These are phyloP conservation scores for Aspergillus homomorphus DNA, from an alignment of 495 filamentous ascomycete genomes.

Conservation along the genomic window DNA sequence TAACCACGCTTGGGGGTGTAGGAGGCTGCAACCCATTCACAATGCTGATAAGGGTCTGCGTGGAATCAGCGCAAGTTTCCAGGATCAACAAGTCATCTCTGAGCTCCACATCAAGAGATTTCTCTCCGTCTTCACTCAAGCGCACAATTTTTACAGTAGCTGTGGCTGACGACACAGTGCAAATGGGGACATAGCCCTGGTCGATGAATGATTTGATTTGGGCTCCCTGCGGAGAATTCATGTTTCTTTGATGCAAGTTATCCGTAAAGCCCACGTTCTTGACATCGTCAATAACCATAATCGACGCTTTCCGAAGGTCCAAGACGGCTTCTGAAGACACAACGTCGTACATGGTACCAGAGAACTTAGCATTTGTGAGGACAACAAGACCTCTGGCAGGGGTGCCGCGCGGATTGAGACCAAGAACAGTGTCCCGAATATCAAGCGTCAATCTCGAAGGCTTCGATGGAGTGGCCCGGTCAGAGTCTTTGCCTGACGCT, in stretches of 20 bases:
- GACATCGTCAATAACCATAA: slow-evolving; percentile 81
- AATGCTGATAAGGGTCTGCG: slow-evolving; percentile 81
- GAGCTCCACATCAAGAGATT: slow-evolving; percentile 74
- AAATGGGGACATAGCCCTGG: slow-evolving; percentile 78
- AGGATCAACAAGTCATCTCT: slow-evolving; percentile 82
- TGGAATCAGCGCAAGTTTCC: slow-evolving; percentile 96
- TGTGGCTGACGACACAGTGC: slow-evolving; percentile 76
- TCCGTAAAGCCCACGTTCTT: slow-evolving; percentile 46
- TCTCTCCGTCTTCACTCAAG: slow-evolving; percentile 49
- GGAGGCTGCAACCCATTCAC: slow-evolving; percentile 81
- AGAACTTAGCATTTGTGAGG: slow-evolving; percentile 70
- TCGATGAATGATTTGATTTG: slow-evolving; percentile 65
- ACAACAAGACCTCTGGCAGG: slow-evolving; percentile 72
- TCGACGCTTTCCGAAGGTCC: slow-evolving; percentile 71
- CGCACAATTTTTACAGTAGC: slow-evolving; percentile 57
- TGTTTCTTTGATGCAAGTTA: slow-evolving; percentile 44
- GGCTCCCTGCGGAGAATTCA: slow-evolving; percentile 47
- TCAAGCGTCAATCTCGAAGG: slow-evolving; percentile 67
- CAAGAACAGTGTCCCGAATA: slow-evolving; percentile 74
- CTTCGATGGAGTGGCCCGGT: slow-evolving; percentile 32
- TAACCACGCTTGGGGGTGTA: slow-evolving; percentile 69
- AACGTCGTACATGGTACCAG: slow-evolving; percentile 57
- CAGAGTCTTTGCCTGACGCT: slow-evolving; percentile 14
- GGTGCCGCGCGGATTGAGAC: slow-evolving; percentile 77
- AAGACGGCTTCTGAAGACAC: slow-evolving; percentile 57